Percentiles rank a stretch among this genome's conserved stretches.
These are phyloP conservation scores for Saccharomyces hybrid DNA, from an alignment of 1,139 yeast genomes.

Conservation along the genomic window DNA sequence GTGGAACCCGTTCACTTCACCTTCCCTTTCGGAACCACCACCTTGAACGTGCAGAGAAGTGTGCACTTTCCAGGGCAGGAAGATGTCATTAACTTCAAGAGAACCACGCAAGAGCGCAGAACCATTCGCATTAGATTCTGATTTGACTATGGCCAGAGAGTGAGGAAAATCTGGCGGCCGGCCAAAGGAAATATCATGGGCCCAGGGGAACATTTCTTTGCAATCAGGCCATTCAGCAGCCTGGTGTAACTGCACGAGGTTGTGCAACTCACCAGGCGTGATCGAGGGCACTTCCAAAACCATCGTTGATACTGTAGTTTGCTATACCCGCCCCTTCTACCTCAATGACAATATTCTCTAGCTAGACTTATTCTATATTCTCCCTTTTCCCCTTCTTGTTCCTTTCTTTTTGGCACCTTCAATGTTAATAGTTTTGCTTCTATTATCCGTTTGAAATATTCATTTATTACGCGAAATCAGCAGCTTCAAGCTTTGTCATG, in stretches of 20 bases:
- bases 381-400: not conserved
- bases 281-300: constrained; percentile 10
- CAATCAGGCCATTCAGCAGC: not conserved
- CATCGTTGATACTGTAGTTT: not conserved
- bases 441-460: not conserved
- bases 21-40: not conserved
- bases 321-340: not conserved
- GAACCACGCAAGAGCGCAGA: not conserved
- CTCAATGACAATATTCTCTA: constrained; percentile 4
- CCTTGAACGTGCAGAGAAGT: not conserved
- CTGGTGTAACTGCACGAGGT: not conserved
- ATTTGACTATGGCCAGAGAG: not conserved
- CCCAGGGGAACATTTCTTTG: not conserved
- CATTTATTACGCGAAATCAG: not conserved
- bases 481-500: not conserved
- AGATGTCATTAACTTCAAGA: not conserved
- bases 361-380: constrained; percentile 4
- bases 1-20: not conserved
- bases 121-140: not conserved
- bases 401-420: not conserved
- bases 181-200: not conserved
- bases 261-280: not conserved
- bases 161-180: not conserved
- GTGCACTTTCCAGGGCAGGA: not conserved
- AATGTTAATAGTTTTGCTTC: not conserved